Evolutionary conservation across 2,329 filamentous ascomycete species (phyloP).

Genomic region (Geosmithia putterillii): DNA sequence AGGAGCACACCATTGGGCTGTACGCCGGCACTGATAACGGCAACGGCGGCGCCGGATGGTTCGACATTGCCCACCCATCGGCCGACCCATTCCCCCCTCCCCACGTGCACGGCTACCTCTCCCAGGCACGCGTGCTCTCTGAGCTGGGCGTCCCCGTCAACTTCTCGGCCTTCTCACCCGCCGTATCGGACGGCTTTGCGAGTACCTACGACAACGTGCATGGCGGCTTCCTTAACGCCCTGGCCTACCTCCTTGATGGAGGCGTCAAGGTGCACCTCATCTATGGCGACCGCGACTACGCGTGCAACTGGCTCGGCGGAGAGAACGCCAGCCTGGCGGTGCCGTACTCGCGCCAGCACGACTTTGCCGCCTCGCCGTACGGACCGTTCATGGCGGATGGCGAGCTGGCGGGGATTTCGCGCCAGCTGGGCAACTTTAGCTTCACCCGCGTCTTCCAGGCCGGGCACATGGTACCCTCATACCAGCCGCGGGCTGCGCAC

Average conservation of each 20-base stretch:
- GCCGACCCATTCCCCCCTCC: slow-evolving; percentile 50
- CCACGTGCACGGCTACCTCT: slow-evolving; percentile 52
- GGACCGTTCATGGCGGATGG: slow-evolving; percentile 49
- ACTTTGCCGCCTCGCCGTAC: slow-evolving; percentile 54
- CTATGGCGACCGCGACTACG: slow-evolving; percentile 43
- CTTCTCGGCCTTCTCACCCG: slow-evolving; percentile 31
- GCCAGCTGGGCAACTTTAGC: slow-evolving; percentile 62
- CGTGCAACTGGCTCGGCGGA: slow-evolving; percentile 46
- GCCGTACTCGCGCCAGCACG: slow-evolving; percentile 28
- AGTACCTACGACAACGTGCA: slow-evolving; percentile 48
- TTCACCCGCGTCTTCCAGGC: slow-evolving; percentile 55
- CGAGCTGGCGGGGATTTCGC: slow-evolving; percentile 42
- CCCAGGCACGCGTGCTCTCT: slow-evolving; percentile 39
- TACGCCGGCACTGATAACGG: slow-evolving; percentile 36
- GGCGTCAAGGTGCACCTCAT: slow-evolving; percentile 60
- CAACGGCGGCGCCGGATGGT: slow-evolving; percentile 34
- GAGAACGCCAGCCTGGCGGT: slow-evolving; percentile 54
- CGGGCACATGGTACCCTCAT: slow-evolving; percentile 49
- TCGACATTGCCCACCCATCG: slow-evolving; percentile 45
- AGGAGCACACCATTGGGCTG: slow-evolving; percentile 38
- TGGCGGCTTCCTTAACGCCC: slow-evolving; percentile 31
- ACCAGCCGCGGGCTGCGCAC: slow-evolving; percentile 44
- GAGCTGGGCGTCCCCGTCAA: slow-evolving; percentile 52
- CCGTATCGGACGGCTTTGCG: slow-evolving; percentile 40
- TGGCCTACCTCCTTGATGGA: slow-evolving; percentile 46